Evolutionary conservation across 768 basidiomycete genomes (phyloP), one percentile per base, ranked within the genome.

Genomic region (Coprinopsis marcescibilis): DNA sequence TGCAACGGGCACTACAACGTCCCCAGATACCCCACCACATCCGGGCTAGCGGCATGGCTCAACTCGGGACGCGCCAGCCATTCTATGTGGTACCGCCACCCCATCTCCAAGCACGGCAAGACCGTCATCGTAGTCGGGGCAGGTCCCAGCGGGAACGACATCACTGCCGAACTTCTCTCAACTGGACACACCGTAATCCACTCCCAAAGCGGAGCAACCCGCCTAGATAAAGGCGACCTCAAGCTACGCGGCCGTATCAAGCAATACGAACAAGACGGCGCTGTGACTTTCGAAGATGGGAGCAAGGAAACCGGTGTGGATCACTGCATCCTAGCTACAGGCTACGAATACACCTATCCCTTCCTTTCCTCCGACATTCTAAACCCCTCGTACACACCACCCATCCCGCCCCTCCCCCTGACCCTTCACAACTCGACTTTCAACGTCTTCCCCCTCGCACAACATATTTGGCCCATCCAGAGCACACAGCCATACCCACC

Each of bases 1-100:
- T 83, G 83, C 34, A 90, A 86, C 48, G 89, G 89, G 0, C 88
- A 89, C 58, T 81, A 85, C 58, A 71, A 70, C 33, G 54, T 73
- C 7, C 89, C 89, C 1, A 74, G 77, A 15, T 75, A 78, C 48
- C 87, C 87, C 2, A 49, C 64, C 34, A 71, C 71, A 7, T 76
- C 80, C 2, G 88, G 89, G 1, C 55, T 90, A 4, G 60, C 65
- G 11, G 49, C 62, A 10, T 90, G 89, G 88, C 55, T 81, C 1
- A 60, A 60, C 1, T 53, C 63, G 3, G 66, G 73, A 19, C 75
- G 65, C 45, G 83, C 81, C 0, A 69, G 63, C 2, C 89, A 92
- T 60, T 77, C 89, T 0, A 75, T 77, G 3, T 82, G 71, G 67
- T 91, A 88, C 57, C 73, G 86, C 26, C 70, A 64, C 36, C 81